A percentile compares a stretch with the other conserved stretches of the same genome.
phyloP scores from a whole-genome alignment of 2,329 filamentous ascomycete genomes.

The Cadophora malorum region DNA sequence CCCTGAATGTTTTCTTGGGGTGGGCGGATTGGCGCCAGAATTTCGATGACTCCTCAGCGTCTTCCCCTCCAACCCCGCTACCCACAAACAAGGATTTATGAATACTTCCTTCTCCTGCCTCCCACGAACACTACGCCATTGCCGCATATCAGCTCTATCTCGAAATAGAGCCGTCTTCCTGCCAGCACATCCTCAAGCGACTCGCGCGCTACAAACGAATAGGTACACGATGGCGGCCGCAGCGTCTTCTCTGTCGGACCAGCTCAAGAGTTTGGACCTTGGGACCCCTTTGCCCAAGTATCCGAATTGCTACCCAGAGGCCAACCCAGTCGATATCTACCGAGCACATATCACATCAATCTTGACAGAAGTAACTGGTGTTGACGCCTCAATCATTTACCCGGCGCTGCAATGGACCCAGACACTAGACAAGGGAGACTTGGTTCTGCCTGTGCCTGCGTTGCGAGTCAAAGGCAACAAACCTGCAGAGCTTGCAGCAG shows the following conservation, averaged over 20 bases:
- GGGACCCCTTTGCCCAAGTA: conserved; percentile 46
- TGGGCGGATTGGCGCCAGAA: background rate
- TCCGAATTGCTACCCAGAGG: conserved; percentile 67
- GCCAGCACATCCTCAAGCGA: conserved; percentile 25
- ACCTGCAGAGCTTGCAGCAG: conserved; percentile 64
- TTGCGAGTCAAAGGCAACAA: conserved; percentile 77
- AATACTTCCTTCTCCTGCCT: conserved; percentile 36
- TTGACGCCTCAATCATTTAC: conserved; percentile 75
- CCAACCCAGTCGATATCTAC: conserved; percentile 82
- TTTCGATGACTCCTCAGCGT: conserved; percentile 9
- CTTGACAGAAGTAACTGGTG: conserved; percentile 71
- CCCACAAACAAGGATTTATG: conserved; percentile 31
- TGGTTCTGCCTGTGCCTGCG: conserved; percentile 80
- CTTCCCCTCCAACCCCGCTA: conserved; percentile 26
- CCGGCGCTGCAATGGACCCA: conserved; percentile 79
- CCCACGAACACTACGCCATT: conserved; percentile 33
- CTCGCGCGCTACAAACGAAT: conserved; percentile 30
- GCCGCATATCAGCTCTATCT: conserved; percentile 18
- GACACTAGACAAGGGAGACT: conserved; percentile 81
- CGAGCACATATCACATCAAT: conserved; percentile 76
- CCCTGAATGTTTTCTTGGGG: background rate
- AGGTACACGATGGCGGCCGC: conserved; percentile 39
- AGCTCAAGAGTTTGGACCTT: conserved; percentile 42
- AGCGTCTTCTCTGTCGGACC: conserved; percentile 36
- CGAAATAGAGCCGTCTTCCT: conserved; percentile 21